A percentile compares a stretch with the other conserved stretches of the same genome.
Conservation (phyloP, 2,329 filamentous ascomycete species). For the Alternaria panax region DNA sequence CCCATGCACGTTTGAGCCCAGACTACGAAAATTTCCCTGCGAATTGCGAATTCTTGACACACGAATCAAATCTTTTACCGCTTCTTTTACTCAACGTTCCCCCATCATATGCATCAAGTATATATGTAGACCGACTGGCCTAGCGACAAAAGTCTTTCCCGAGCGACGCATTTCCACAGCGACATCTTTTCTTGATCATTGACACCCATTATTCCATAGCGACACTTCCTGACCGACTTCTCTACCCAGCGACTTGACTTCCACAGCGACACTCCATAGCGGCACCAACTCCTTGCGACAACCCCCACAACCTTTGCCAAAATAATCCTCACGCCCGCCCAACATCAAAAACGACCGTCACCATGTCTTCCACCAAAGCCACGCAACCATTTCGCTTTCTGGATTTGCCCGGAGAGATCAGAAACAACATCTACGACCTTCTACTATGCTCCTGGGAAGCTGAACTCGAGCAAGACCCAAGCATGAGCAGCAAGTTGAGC, state of each 20-base stretch:
- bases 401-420: slow-evolving; percentile 37
- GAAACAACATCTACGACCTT: slow-evolving; percentile 36
- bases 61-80: slow-evolving; percentile 24
- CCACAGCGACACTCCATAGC: slow-evolving; percentile 15
- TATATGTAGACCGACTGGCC: slow-evolving; percentile 25
- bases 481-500: slow-evolving; percentile 24
- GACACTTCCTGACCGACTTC: slow-evolving; percentile 25
- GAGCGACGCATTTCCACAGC: slow-evolving; percentile 29
- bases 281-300: slow-evolving; percentile 14
- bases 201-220: slow-evolving; percentile 21
- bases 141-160: slow-evolving; percentile 15
- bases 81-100: slow-evolving; percentile 17
- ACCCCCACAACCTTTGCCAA: background rate
- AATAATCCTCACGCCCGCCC: background rate
- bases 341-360: slow-evolving; percentile 6
- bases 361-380: slow-evolving; percentile 24
- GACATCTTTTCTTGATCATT: slow-evolving; percentile 15
- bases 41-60: slow-evolving; percentile 29
- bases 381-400: slow-evolving; percentile 33
- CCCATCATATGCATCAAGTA: slow-evolving; percentile 25
- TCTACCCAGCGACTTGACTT: slow-evolving; percentile 10
- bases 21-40: slow-evolving; percentile 23
- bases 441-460: slow-evolving; percentile 38
- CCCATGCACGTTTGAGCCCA: slow-evolving; percentile 19
- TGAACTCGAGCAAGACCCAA: slow-evolving; percentile 25